Evolutionary conservation across 208 protist species (phyloP), one percentile per base, ranked within the genome.

Genomic region (Lotmaria passim): DNA sequence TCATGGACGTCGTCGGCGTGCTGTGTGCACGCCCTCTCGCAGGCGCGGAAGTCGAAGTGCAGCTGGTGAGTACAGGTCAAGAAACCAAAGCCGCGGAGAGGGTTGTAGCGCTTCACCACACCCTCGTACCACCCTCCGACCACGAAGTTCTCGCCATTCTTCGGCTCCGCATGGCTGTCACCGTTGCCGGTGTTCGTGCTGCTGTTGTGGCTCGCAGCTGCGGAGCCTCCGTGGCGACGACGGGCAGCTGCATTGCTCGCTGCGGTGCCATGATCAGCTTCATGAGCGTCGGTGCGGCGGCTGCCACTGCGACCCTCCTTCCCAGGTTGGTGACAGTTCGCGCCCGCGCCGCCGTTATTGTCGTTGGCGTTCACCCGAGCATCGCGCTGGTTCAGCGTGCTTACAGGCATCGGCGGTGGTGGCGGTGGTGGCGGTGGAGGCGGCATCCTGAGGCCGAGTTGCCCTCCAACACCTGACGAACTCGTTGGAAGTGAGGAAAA

Each of bases 101-200:
- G 86, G 53, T 92, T 92, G 74, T 92, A 92, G 38, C 83, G 83
- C 75, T 92, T 92, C 44, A 92, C 83, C 17, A 81, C 56, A 15
- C 83, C 86, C 59, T 88, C 83, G 68, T 90, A 92, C 81, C 73
- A 79, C 19, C 68, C 74, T 15, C 75, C 79, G 21, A 86, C 63
- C 12, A 64, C 52, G 47, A 81, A 91, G 47, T 68, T 75, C 1
- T 55, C 61, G 6, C 86, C 86, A 39, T 91, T 91, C 41, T 75
- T 70, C 7, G 41, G 10, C n/a, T 55, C 65, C 11, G 26, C 30
- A 19, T 28, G 51, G 28, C 39, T 26, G 48, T 23, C 43, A 11
- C 30, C 36, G 61, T 21, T 60, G 41, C n/a, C n/a, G n/a, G n/a
- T n/a, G n/a, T n/a, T n/a, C n/a, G n/a, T 63, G 26, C 19, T 52